Evolutionary conservation across 78 protist species (phyloP), one percentile per base, ranked within the genome.

Genomic region (Dictyostelium brefeldianum): DNA sequence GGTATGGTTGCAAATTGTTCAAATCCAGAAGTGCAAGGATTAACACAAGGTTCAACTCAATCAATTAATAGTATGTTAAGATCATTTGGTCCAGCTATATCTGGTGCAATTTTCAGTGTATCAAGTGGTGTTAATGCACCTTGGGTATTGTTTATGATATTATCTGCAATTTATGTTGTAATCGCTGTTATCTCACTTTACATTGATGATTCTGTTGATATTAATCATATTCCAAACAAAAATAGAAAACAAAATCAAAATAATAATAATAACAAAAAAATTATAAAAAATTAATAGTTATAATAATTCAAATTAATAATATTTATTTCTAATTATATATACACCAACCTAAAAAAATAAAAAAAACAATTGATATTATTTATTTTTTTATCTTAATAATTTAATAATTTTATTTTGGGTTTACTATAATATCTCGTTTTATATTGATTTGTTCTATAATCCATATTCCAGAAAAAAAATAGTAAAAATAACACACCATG

Each of bases 41-140:
- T 87, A 17, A 87, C 93, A 6, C 93, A 87, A 51, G 93, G 93
- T 20, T 29, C 78, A 1, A 7, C 83, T 4, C 93, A 87, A 65
- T 87, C 93, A 41, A 22, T 77, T 54, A 87, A 77, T 36, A 64
- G 79, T 27, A 65, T 87, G 64, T 78, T 87, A 22, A 43, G 93
- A 36, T 50, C 93, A 22, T 87, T 87, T 62, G 93, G 93, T 18
- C 93, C 93, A 36, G 70, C 93, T 9, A 25, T 87, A 12, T 77
- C 85, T n/a, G 93, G 93, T 12, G 93, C 79, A 2, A 59, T 87
- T 25, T 87, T 87, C 11, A 31, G 78, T 43, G 9, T 29, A 9
- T 87, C 93, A 0, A 2, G 54, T 0, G 27, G 11, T 8, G 20
- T 50, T 25, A 12, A 5, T 22, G 56, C 47, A 14, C 56, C 87